Evolutionary conservation across 225 moss, liverwort and hornwort genomes (phyloP).

Genomic region (Physcomitrium patens): DNA sequence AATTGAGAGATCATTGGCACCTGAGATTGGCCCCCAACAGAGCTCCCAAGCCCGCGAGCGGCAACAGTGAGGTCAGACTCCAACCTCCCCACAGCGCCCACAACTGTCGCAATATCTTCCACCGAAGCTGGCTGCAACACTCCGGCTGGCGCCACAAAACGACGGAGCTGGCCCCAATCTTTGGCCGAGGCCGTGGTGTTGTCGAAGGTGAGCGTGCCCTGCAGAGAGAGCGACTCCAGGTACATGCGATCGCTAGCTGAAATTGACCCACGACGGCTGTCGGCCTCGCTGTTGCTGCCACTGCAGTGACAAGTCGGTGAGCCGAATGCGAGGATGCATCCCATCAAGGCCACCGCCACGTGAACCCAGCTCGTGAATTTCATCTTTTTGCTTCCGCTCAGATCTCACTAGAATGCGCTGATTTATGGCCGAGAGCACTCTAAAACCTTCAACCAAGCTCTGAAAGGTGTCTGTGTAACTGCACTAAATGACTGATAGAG

Average conservation of each 20-base stretch:
- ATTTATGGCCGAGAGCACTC: no score
- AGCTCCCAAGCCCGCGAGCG: constrained; percentile 31
- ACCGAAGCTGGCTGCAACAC: constrained; percentile 29
- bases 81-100: constrained; percentile 26
- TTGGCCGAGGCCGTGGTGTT: constrained; percentile 29
- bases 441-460: no score
- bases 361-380: neutral
- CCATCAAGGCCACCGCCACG: constrained; percentile 8
- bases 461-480: no score
- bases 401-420: constrained; percentile 28
- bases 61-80: constrained; percentile 32
- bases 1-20: constrained; percentile 3
- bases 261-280: neutral
- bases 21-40: constrained; percentile 35
- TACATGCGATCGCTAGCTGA: neutral
- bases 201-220: constrained; percentile 16
- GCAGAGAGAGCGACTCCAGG: neutral
- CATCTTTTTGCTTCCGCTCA: neutral
- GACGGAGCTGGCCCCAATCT: constrained; percentile 50
- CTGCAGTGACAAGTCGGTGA: neutral
- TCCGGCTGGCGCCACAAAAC: constrained; percentile 23
- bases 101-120: constrained; percentile 29
- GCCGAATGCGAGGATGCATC: neutral
- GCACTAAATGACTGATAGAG: no score
- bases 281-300: neutral